Evolutionary conservation across 805 yeast species (phyloP), one percentile per base, ranked within the genome.

Genomic region (Kazachstania kunashirensis): DNA sequence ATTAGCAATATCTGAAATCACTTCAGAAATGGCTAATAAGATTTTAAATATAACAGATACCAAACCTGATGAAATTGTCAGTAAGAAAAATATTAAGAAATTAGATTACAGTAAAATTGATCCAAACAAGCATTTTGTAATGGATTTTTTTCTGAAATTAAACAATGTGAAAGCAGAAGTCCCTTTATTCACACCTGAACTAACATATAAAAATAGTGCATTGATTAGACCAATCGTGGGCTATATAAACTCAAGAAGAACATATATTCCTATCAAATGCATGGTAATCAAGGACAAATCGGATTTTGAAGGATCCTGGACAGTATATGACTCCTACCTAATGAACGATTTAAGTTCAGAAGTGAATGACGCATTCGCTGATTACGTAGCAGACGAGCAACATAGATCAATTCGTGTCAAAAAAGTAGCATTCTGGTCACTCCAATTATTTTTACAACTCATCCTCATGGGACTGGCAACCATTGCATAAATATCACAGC

Each of bases 261-360:
- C 97, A 0, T 83, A 79, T 51, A 88, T 92, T 41, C 96, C 95
- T 30, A 77, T 89, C 40, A 70, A 77, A 42, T 84, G 95, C 52
- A 74, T 85, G 4, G 77, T 92, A 7, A 79, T 80, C 24, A 92
- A 92, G 54, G 71, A 75, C 31, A 61, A 86, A 16, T 65, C 68
- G 19, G 98, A 92, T 52, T 92, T 92, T 56, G 86, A 84, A 49
- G 98, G 98, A 0, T 75, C 95, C 6, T 92, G 98, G 98, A 89
- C 98, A 1, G 68, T 85, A 3, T 92, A 86, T 58, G 98, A 92
- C 55, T 80, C 92, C 19, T 66, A 80, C 36, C 65, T 92, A 41
- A 85, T 89, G 95, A 92, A 83, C 53, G 96, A 89, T 53, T 68
- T 92, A 34, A 80, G 92, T 20, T 78, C 78, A 21, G 94, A 84